Base-by-base conservation (phyloP, 164 flowering plant species). In the Tetrastigma voinierianum region DNA sequence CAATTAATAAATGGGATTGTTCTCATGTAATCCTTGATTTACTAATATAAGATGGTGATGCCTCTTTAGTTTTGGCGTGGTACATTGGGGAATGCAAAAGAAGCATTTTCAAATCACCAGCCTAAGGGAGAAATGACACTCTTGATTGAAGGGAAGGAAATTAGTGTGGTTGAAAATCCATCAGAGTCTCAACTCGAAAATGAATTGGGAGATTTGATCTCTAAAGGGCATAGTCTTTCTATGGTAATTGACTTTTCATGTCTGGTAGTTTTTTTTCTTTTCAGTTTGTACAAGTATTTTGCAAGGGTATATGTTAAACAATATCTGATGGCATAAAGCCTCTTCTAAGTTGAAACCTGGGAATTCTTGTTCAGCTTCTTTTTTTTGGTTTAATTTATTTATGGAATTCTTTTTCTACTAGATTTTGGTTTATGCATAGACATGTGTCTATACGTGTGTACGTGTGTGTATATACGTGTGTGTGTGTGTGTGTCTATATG, bases 101-200 rank as follows among this genome's bases (percentile, higher is more conserved):
- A n/a, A 64, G 91, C 73, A 46, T 90, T 84, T 79, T 82, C 80
- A n/a, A 56, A 58, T 64, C 84, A 73, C 61, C 89, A 84, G 57
- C 91, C 93, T 23, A 95, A 87, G 80, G 99, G 99, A 58, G 99
- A 95, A 81, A 90, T 95, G 46, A 95, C 99, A 10, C 64, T 92
- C 20, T 66, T 95, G 74, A 76, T 90, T 49, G 93, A 95, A 76
- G 98, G 99, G 19, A 87, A 82, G 61, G 46, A 62, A 61, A 65
- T 52, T 20, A 61, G 74, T 60, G 46, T 15, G 21, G 80, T 52
- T 65, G 96, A 92, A 69, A 53, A 75, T 57, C 93, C 87, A 32
- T 80, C 97, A 55, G 98, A 95, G 65, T 67, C 75, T 72, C 79
- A 92, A 72, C 86, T 95, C 67, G 98, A 92, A 68, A 74, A 77